Evolutionary conservation across 2,329 filamentous ascomycete species (phyloP), one percentile per base, ranked within the genome.

Genomic region (Ophidiomyces ophidiicola): DNA sequence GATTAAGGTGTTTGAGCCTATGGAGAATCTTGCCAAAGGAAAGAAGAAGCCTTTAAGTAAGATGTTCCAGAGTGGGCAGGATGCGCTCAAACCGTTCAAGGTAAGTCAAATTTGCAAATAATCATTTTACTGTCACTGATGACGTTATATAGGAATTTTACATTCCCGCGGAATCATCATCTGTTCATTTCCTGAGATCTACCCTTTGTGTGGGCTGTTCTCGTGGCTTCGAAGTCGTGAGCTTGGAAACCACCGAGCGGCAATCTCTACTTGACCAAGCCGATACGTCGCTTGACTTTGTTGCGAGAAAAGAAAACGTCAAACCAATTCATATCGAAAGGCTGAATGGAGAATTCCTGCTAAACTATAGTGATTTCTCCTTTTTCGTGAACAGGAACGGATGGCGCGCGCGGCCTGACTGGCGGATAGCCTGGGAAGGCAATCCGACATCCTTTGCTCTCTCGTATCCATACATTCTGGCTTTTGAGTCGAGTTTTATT

Each of bases 351-450:
- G 90, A 98, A 57, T 98, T 98, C 69, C 63, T 98, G 50, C 78
- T 98, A 47, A 96, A 94, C 62, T 98, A 98, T 65, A 90, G 85
- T 3, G 90, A 98, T 59, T 98, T 94, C 63, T 94, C 85, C 8
- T 98, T 98, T 74, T 98, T 96, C 55, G 90, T 98, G 57, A 96
- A 98, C 63, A 78, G 90, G 53, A 96, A 98, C 59, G 90, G 90
- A 25, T 98, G 90, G 90, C 78, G 90, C 46, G 88, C 88, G 39
- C 74, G 87, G 53, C 86, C 87, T 4, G 90, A 98, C 61, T 98
- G 90, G 90, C 80, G 82, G 53, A 94, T 98, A 55, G 82, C 88
- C 47, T 98, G 90, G 90, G 90, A 98, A 66, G 90, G 90, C 41
- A 83, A 78, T 31, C 90, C 90, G 28, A 81, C 85, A 53, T 80